Conservation (phyloP, 345 rosid genomes). For the Brassica napus region DNA sequence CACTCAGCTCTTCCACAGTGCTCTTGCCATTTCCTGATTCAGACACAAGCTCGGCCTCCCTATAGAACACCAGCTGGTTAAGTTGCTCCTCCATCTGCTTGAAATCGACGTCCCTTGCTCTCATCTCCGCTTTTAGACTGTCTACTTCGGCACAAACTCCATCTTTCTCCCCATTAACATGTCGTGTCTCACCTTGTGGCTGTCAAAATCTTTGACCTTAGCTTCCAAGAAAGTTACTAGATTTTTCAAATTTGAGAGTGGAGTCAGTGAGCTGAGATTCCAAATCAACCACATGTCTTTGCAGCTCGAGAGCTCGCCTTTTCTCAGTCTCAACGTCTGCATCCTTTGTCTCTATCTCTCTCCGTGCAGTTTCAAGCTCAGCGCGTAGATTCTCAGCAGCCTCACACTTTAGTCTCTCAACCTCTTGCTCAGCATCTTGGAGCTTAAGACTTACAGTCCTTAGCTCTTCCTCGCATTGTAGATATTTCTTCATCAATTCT, state of each 20-base stretch:
- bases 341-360: constrained; percentile 32
- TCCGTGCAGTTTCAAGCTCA: constrained; percentile 46
- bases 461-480: constrained; percentile 52
- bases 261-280: constrained; percentile 43
- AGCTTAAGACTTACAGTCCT: constrained; percentile 47
- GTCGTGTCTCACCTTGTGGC: constrained; percentile 45
- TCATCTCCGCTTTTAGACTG: constrained; percentile 48
- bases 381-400: constrained; percentile 23
- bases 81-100: constrained; percentile 51
- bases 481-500: constrained; percentile 41
- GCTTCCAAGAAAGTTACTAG: constrained; percentile 42
- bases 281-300: constrained; percentile 41
- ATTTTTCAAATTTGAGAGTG: constrained; percentile 18
- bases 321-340: constrained; percentile 44
- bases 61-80: constrained; percentile 32
- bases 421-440: constrained; percentile 61
- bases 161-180: constrained; percentile 59
- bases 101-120: constrained; percentile 46
- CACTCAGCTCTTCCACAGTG: constrained; percentile 43
- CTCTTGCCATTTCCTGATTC: constrained; percentile 41
- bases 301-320: constrained; percentile 35
- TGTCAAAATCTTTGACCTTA: constrained; percentile 44
- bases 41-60: constrained; percentile 40
- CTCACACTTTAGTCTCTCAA: constrained; percentile 48
- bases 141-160: constrained; percentile 44